Base-by-base conservation (phyloP, 306 rosid species). In the Sindora glabra region DNA sequence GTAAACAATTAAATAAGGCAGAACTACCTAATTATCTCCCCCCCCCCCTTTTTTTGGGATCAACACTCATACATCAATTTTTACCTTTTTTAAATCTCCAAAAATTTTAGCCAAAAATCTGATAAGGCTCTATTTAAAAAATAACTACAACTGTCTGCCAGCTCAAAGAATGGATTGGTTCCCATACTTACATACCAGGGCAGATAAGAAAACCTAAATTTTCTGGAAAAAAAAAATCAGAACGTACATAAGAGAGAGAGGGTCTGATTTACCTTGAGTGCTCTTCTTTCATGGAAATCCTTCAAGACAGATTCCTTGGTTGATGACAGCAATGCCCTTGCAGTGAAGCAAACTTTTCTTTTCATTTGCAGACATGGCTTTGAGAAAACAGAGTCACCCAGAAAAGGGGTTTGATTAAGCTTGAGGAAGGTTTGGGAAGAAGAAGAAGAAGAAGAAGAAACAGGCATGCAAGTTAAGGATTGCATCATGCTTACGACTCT, bases 251-350 rank as follows among this genome's bases (percentile, higher is more conserved):
- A 34, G 17, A 23, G 39, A 14, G 62, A 37, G 1, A 22, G 11
- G 21, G 62, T 44, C 64, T 25, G 23, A 15, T 53, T 56, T 58
- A 91, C 98, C 92, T 91, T 91, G 72, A 91, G 92, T 55, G 98
- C 92, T 56, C 65, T 78, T 50, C 80, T 69, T 27, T 91, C 74
- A 9, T 75, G 82, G 60, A 91, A 87, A 16, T 77, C 88, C 65
- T 79, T 83, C 67, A 91, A 60, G 48, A 87, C 87, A 34, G 65
- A 32, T 56, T 85, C 80, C 66, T 82, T 85, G 16, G 86, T 22
- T 6, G 86, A 74, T 44, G 91, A 85, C 0, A 81, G 74, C 47
- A 75, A 65, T 21, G 97, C 89, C 56, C 10, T 78, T 41, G 86
- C 64, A 22, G 76, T 77, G 2, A 71, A 78, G 64, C 60, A 41